These are phyloP conservation scores for Fusarium citri DNA, from an alignment of 2,329 filamentous ascomycete genomes.

Conservation along the genomic window DNA sequence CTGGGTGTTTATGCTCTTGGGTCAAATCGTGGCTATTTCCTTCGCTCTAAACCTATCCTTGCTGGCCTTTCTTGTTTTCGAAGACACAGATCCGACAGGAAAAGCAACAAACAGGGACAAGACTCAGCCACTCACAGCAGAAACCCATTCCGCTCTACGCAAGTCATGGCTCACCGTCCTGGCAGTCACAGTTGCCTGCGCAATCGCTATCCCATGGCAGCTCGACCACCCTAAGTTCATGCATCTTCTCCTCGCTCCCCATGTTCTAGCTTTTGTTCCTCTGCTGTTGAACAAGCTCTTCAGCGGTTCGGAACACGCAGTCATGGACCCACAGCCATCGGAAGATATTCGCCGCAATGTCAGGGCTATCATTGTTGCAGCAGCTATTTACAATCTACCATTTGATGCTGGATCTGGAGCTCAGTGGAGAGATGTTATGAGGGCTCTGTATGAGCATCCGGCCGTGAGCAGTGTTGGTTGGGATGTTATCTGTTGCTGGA, in stretches of 20 bases:
- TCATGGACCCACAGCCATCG: background rate
- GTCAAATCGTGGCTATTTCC: background rate
- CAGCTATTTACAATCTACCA: background rate
- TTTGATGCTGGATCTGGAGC: background rate
- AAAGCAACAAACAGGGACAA: background rate
- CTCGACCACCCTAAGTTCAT: background rate
- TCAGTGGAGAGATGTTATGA: background rate
- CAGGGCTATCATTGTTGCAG: background rate
- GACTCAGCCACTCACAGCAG: no score
- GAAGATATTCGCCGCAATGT: rapidly evolving
- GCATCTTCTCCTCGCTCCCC: background rate
- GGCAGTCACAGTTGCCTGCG: background rate
- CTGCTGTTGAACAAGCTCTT: background rate
- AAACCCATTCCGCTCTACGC: background rate
- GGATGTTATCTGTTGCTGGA: conserved; percentile 2
- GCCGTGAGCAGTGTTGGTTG: background rate
- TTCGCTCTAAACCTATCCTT: background rate
- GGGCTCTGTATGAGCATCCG: background rate
- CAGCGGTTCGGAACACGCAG: background rate
- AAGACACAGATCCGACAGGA: background rate
- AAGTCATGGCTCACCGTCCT: background rate
- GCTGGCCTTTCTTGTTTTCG: background rate
- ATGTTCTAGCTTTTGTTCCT: background rate
- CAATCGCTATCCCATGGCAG: background rate
- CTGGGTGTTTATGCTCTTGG: background rate